Base-by-base conservation (phyloP, 306 rosid genomes). In the Styphnolobium japonicum region DNA sequence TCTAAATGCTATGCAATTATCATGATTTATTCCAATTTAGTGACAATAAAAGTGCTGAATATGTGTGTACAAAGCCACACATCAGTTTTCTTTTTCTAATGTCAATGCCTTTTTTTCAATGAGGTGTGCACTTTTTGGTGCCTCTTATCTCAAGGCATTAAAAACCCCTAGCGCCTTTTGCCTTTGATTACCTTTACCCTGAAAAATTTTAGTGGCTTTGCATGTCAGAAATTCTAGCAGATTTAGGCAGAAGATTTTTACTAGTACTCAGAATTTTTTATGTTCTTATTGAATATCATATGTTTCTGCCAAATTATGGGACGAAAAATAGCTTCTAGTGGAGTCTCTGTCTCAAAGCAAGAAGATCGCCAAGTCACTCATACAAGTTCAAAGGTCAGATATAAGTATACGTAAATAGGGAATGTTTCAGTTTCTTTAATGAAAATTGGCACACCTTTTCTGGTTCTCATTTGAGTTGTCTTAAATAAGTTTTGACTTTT, bases 301-400 rank as follows among this genome's bases (percentile, higher is more conserved):
- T 76, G 77, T 67, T 78, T 78, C 49, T 80, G 78, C 80, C 60
- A 56, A 51, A 66, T 82, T 34, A 60, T 73, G 85, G 87, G 85
- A 51, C 76, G 60, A 80, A 55, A 78, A 71, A 86, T 55, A 75
- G 85, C 86, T 64, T 64, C 80, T 16, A 71, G 77, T 56, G 89
- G 89, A 81, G 72, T 81, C 75, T 46, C 83, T 52, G 60, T 60
- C 51, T 80, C 64, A 6, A 81, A 82, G 81, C 89, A 51, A 27
- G 90, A 93, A 22, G 85, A 87, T 51, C 66, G 2, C 73, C 82
- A 10, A 71, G 49, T 80, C 65, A 72, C 61, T 71, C 57, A 66
- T 61, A 45, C 88, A 73, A 90, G 53, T 84, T 85, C 97, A 81
- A 88, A 86, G 95, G 98, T 91, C 67, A 85, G 88, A 71, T 64